Evolutionary conservation across 805 yeast species (phyloP), one percentile per base, ranked within the genome.

Genomic region (Sporopachydermia quercuum): DNA sequence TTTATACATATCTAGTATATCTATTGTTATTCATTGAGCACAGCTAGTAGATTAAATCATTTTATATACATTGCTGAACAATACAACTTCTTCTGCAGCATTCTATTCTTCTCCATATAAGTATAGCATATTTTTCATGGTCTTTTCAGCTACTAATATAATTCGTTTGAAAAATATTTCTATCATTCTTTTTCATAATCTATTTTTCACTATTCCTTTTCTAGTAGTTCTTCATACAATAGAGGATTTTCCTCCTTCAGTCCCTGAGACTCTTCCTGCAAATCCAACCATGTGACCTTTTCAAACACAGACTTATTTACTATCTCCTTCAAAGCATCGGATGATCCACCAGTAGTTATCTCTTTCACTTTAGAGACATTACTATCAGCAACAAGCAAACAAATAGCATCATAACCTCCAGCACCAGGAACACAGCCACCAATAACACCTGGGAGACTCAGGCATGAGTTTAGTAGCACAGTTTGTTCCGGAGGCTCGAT

Each of bases 401-500:
- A 72, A 15, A 91, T 72, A 1, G 98, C 98, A 62, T 91, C 98
- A 53, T 76, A 81, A 0, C 98, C 98, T 18, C 98, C 98, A 0
- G 98, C 98, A 2, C 98, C 98, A 0, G 98, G 98, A 3, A 91
- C 94, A 23, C 91, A 87, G n/a, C 95, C 96, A 0, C 95, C 94
- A 15, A 89, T 49, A 19, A 85, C 91, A 13, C 98, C 98, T 0
- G 62, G 63, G 15, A 83, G 52, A 4, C 56, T 47, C 34, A 66
- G 55, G 42, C 81, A 74, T 14, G 62, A 55, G 51, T 89, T 74
- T 4, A 91, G 60, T 4, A 91, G 62, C 1, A 48, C 43, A 0
- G 95, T 82, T 57, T 91, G 98, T 15, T 67, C 62, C 2, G 53
- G 57, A 0, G 98, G 98, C 57, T 91, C 97, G 38, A 91, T 74